Base-by-base conservation (phyloP, 129 eudicot genomes). In the Flaveria trinervia region DNA sequence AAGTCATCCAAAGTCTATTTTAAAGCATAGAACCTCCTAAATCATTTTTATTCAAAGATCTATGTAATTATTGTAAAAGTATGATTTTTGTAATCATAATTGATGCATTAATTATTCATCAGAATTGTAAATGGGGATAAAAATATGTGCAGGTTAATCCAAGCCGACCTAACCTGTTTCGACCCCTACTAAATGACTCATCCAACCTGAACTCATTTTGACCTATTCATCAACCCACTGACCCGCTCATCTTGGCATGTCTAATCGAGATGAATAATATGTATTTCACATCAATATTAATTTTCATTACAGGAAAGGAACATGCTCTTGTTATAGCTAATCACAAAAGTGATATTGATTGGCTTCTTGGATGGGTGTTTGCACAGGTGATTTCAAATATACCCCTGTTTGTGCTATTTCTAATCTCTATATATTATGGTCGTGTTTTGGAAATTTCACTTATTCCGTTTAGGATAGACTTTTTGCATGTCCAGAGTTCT, bases 341-440 rank as follows among this genome's bases (percentile, higher is more conserved):
- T 80, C 98, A 93, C 83, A 90, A 73, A 79, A 90, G 98, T 81
- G 98, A 93, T 77, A 91, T 93, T 68, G 98, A 93, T 80, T 93
- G 98, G 98, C 97, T 93, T 67, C 89, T 93, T 26, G 98, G 98
- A 80, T 93, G 98, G 98, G 88, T 93, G 46, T 83, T 91, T 68
- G 98, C 96, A 56, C 93, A 93, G 97, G 98, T 92, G 73, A 76
- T 70, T 46, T 30, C 65, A 23, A 51, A 78, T 41, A 46, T 73
- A 28, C 56, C 64, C 57, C 33, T 60, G 26, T 44, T 70, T 43
- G 16, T 78, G 55, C 30, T 18, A 70, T 71, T 64, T 28, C 13
- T 45, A 10, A 45, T 45, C 12, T 70, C 41, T 36, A 10, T 67
- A 51, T 54, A 11, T 26, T n/a, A 51, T 5, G 25, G 36, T 30